Conservation (phyloP, 352 stramenopile species). For the Pythium myriotylum region DNA sequence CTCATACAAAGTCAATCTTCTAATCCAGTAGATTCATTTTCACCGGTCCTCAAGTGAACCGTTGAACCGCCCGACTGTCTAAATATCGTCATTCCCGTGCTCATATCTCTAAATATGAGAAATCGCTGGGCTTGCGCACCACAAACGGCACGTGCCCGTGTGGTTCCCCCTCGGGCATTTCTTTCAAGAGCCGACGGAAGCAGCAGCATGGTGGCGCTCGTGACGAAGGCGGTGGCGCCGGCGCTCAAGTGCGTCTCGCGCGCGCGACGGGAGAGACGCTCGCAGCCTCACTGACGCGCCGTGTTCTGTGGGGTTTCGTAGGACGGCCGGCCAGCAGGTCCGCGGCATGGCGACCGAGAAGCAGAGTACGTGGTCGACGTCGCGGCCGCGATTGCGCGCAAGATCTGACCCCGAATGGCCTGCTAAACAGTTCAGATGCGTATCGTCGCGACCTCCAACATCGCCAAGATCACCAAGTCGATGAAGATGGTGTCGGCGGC, state of each 20-base stretch:
- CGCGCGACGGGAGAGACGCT: background rate
- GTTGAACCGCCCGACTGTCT: background rate
- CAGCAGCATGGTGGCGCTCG: conserved; percentile 33
- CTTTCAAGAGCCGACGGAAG: conserved; percentile 28
- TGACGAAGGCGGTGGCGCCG: conserved; percentile 30
- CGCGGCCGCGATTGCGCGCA: too few relatives aligned
- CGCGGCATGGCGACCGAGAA: conserved; percentile 99
- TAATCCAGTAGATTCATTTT: background rate
- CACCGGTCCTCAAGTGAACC: conserved; percentile 3
- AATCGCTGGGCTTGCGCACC: conserved; percentile 16
- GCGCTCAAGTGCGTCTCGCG: conserved; percentile 34
- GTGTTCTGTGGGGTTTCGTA: conserved; percentile 16
- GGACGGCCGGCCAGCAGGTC: conserved; percentile 67
- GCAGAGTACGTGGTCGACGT: conserved; percentile 86
- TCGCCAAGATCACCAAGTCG: conserved; percentile 99
- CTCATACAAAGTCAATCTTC: background rate
- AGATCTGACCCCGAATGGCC: too few relatives aligned
- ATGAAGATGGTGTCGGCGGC: conserved; percentile 99
- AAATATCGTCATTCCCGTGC: background rate
- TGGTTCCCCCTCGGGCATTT: conserved; percentile 6
- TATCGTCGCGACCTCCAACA: conserved; percentile 99
- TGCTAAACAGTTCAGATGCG: conserved; percentile 85
- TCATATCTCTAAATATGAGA: conserved; percentile 16
- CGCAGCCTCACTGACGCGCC: background rate
- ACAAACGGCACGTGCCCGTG: conserved; percentile 24